A percentile compares a stretch with the other conserved stretches of the same genome.
Conservation (phyloP, 2,329 filamentous ascomycete genomes). For the Sporothrix schenckii region DNA sequence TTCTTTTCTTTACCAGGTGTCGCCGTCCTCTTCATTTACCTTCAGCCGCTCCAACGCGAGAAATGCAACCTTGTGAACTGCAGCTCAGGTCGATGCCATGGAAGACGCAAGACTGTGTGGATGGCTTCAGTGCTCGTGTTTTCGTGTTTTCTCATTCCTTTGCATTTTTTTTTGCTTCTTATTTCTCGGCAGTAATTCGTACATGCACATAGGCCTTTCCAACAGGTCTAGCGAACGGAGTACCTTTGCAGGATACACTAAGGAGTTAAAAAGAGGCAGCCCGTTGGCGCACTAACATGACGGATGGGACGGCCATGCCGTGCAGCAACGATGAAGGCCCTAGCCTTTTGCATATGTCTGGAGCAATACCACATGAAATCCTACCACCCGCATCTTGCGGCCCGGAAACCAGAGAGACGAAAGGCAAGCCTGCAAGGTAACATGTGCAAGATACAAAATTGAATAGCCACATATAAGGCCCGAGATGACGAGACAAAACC, state of each 20-base stretch:
- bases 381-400: too few relatives aligned
- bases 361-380: too few relatives aligned
- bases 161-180: background rate
- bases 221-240: background rate
- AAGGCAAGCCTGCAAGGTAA: too few relatives aligned
- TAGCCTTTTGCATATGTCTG: background rate
- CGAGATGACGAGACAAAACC: too few relatives aligned
- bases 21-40: background rate
- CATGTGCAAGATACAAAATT: too few relatives aligned
- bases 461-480: too few relatives aligned
- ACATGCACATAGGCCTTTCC: too few relatives aligned
- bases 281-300: slow-evolving; percentile 3
- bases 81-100: background rate
- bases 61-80: background rate
- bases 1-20: background rate
- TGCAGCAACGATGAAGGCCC: background rate
- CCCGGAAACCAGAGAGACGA: too few relatives aligned
- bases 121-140: background rate
- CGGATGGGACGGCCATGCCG: slow-evolving; percentile 5
- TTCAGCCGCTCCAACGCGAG: slow-evolving; percentile 21
- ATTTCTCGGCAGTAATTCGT: background rate
- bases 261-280: slow-evolving; percentile 19
- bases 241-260: background rate
- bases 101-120: background rate
- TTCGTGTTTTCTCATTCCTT: background rate